A percentile compares a stretch with the other conserved stretches of the same genome.
These are phyloP conservation scores for Populus hybrid DNA, from an alignment of 441 rosid genomes.

Conservation along the genomic window DNA sequence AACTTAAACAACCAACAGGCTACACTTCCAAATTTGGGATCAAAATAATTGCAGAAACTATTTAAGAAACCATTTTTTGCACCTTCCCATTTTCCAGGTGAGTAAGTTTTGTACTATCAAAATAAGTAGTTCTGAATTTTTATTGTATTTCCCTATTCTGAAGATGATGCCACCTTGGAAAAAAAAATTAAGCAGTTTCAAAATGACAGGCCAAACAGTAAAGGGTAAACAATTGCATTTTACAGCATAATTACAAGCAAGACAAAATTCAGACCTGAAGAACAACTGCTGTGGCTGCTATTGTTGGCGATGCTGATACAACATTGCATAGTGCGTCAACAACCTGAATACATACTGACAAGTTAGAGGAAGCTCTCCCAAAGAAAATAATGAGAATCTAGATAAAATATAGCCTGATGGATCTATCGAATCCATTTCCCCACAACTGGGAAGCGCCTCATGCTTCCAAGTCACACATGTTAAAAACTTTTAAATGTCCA, in stretches of 20 bases:
- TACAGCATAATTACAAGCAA: constrained; percentile 11
- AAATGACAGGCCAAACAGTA: constrained; percentile 17
- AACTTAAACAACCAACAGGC: constrained; percentile 8
- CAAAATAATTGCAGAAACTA: constrained; percentile 5
- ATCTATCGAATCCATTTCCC: background rate
- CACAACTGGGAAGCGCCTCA: background rate
- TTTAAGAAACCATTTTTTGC: background rate
- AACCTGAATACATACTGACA: constrained; percentile 50
- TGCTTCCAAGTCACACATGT: background rate
- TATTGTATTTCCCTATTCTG: background rate
- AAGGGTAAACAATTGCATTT: background rate
- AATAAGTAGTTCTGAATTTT: background rate
- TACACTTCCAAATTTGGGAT: constrained; percentile 7
- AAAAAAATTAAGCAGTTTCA: constrained; percentile 6
- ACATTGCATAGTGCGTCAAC: constrained; percentile 98
- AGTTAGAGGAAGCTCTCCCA: constrained; percentile 6
- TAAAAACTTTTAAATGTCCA: background rate
- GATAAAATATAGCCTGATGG: background rate
- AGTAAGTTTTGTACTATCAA: background rate
- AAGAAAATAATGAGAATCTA: background rate
- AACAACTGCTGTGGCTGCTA: constrained; percentile 91
- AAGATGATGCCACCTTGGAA: constrained; percentile 17
- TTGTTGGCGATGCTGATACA: constrained; percentile 86
- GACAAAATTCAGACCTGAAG: constrained; percentile 83
- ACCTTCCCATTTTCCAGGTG: background rate